Evolutionary conservation across 805 yeast species (phyloP), one percentile per base, ranked within the genome.

Genomic region (Saccharomycopsis fibuligera): DNA sequence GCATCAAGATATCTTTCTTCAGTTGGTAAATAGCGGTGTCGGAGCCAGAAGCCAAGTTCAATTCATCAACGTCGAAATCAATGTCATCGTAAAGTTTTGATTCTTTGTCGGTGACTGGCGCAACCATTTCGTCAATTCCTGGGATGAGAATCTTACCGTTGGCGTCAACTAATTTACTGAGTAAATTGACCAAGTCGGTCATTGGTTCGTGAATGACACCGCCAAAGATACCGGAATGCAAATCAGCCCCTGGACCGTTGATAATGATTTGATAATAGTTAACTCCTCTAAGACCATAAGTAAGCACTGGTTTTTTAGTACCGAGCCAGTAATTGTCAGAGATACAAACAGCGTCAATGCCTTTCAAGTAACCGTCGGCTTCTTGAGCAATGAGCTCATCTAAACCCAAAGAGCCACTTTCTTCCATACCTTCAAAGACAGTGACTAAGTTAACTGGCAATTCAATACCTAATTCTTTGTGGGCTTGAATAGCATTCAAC

Each of bases 401-500:
- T 56, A 93, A 76, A 31, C 98, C 98, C 44, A 87, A 68, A 30
- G 96, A 88, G 22, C 99, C 99, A 55, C 90, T 81, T 70, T 93
- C 99, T 70, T 93, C 99, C 99, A 93, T 93, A 54, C 99, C 98
- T 70, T 93, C 99, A 61, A 93, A 93, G 68, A 96, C 88, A 64
- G 86, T 83, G 44, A 89, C 77, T 59, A 93, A 68, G 70, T 93
- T 93, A 54, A 93, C 97, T 17, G 99, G 99, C 50, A 93, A 74
- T 55, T 90, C 96, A 61, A 86, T 62, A 19, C 87, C 89, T 49
- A 87, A 76, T 57, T 81, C 85, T 49, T 75, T 81, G 69, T 93
- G 97, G 14, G 99, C 97, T 69, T 90, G 85, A 38, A 93, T 74
- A 36, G 82, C 83, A 64, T 93, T 91, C 64, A 93, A 76, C 99